Evolutionary conservation across 768 basidiomycete species (phyloP), one percentile per base, ranked within the genome.

Genomic region (Lentinula guzmanii): DNA sequence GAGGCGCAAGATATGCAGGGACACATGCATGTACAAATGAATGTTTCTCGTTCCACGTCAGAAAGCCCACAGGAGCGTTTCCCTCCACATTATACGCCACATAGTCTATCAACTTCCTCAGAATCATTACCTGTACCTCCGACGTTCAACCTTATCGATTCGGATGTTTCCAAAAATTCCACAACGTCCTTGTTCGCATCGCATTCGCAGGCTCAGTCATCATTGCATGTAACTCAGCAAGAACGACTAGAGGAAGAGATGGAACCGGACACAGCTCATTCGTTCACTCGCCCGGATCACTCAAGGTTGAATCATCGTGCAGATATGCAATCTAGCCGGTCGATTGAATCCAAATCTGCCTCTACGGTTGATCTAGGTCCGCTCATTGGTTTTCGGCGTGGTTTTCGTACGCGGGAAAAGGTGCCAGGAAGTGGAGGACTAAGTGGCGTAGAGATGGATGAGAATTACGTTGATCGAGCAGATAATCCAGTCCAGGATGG

Each of bases 381-480:
- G 5, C 72, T 90, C 33, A 72, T 90, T 0, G 89, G 86, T 13
- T 66, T 69, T 28, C 74, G 81, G 63, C 73, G 89, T 4, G 87
- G 89, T 2, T 87, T 90, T 64, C 74, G 77, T 66, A 86, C 88
- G 21, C 71, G 79, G 50, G 88, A 88, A 69, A 75, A 76, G 65
- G 74, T 80, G 2, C 82, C 82, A 6, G 75, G 74, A 60, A 80
- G 79, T 45, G 85, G 88, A 3, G 88, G 89, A 3, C 78, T 89
- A 73, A 78, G 81, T 21, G 86, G 86, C 0, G 58, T 59, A 8
- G 58, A 59, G n/a, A 59, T 59, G 58, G 58, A 59, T 42, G 15
- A 8, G 24, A 33, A 13, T 5, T 1, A 43, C n/a, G 34, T 11
- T 16, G 37, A 46, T 52, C 28, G 28, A 28, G 28, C 28, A 28